Base-by-base conservation (phyloP, 768 basidiomycete species). In the Russula earlei region DNA sequence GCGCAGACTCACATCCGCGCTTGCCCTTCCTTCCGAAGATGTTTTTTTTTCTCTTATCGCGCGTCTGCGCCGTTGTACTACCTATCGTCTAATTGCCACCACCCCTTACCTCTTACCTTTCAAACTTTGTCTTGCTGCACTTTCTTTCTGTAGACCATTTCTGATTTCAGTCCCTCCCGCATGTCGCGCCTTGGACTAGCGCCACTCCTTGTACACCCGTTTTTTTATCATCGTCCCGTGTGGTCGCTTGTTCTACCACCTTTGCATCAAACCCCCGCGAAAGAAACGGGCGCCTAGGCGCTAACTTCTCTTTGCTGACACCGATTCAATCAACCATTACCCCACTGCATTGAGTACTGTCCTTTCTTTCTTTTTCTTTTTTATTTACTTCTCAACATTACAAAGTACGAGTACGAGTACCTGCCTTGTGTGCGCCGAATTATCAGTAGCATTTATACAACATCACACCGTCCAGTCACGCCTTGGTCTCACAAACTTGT, bases 191-290 rank as follows among this genome's bases (percentile, higher is more conserved):
- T 15, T 24, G 53, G 53, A 47, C 27, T 24, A 17, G 38, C 40
- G 54, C 40, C 54, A 49, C 43, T 55, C 54, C 41, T 55, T 55
- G 54, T 55, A 55, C 54, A 37, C 40, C 54, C 7, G 5, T 51
- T 15, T 17, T 51, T 29, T n/a, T 42, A 42, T 41, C 40, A 15
- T n/a, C 4, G 3, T 15, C 38, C 37, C 12, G n/a, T 14, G 34
- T 36, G 34, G 34, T 36, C 34, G 34, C 34, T n/a, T 36, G 12
- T 36, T 36, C 34, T 36, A 36, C 14, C 34, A 15, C 34, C 41
- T 51, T 51, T 41, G 42, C 41, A 19, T 51, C 49, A 31, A 33
- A 29, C 27, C 29, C 38, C 14, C 41, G 20, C 19, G 33, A 44
- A 20, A 43, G 24, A 43, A 52, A 20, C 7, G 51, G 9, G 42